Evolutionary conservation across 2,329 filamentous ascomycete species (phyloP), one percentile per base, ranked within the genome.

Genomic region (Coleophoma crateriformis): DNA sequence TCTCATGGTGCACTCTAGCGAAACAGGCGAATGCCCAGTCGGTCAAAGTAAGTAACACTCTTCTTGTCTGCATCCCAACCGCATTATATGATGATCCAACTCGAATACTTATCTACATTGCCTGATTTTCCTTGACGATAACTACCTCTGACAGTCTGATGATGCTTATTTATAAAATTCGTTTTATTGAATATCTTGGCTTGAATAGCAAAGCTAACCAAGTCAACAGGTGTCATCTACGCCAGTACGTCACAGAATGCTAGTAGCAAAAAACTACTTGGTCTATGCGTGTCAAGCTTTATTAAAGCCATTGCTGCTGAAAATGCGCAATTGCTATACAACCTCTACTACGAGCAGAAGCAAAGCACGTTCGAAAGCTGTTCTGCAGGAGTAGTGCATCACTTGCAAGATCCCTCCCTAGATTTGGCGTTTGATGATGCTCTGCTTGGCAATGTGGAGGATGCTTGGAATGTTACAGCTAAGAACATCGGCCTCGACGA

Each of bases 71-170:
- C 46, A 43, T 55, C 55, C 52, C 53, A 50, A 37, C 46, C 47
- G 60, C 62, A 66, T 76, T 78, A 76, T 65, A 87, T 90, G 92
- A 96, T 97, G 91, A 96, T 77, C 71, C 71, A 79, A 72, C 69
- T 71, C 15, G 79, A 95, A 94, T 89, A 91, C 91, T 97, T 97
- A 97, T 96, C 92, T 96, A 97, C 92, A 96, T 97, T 97, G 90
- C 88, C 92, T 91, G 92, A 95, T 87, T 73, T 74, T 69, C 78
- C 79, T 86, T 95, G 91, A 95, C 84, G 90, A 94, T 79, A 79
- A 77, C 68, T 76, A 79, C 80, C 82, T 90, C 87, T 92, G 85
- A 92, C 84, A 89, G 85, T 74, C 90, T 95, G 90, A 95, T 82
- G 72, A 74, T 71, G 74, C 60, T 54, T 61, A 52, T 51, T 17